Evolutionary conservation across 805 yeast genomes (phyloP).

Genomic region (Spathaspora gorwiae): DNA sequence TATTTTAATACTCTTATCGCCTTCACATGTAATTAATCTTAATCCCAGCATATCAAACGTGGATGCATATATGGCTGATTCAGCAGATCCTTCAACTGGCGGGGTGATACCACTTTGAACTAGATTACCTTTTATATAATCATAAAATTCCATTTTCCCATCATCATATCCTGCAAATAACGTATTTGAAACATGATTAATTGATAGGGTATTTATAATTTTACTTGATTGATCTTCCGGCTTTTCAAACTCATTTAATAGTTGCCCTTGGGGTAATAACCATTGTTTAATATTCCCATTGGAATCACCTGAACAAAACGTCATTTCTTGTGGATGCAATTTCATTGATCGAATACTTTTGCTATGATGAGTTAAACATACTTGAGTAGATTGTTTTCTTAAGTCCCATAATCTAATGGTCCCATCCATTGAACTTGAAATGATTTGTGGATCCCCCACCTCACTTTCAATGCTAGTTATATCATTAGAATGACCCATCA

Average conservation of each 20-base stretch:
- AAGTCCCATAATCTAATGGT: conserved; percentile 90
- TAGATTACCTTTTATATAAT: conserved; percentile 66
- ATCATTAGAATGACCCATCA: conserved; percentile 78
- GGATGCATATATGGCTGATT: conserved; percentile 65
- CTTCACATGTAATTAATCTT: conserved; percentile 79
- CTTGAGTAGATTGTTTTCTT: conserved; percentile 66
- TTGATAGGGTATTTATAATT: conserved; percentile 65
- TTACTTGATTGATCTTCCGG: conserved; percentile 22
- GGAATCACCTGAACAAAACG: conserved; percentile 77
- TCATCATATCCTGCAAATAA: conserved; percentile 81
- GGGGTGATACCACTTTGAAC: conserved; percentile 51
- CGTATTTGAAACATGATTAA: conserved; percentile 56
- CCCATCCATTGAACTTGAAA: conserved; percentile 79
- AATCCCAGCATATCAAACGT: conserved; percentile 76
- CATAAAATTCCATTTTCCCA: conserved; percentile 73
- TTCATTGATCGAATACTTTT: conserved; percentile 74
- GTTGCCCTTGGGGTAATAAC: conserved; percentile 72
- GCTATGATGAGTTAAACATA: conserved; percentile 79
- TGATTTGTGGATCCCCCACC: conserved; percentile 76
- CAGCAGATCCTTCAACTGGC: conserved; percentile 66
- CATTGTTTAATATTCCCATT: conserved; percentile 75
- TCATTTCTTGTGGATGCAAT: conserved; percentile 62
- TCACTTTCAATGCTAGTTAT: conserved; percentile 66
- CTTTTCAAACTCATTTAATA: conserved; percentile 51
- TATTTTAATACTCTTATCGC: conserved; percentile 80